These are phyloP conservation scores for Plectosphaerella sp. DNA, from an alignment of 2,329 filamentous ascomycete species.

Conservation along the genomic window DNA sequence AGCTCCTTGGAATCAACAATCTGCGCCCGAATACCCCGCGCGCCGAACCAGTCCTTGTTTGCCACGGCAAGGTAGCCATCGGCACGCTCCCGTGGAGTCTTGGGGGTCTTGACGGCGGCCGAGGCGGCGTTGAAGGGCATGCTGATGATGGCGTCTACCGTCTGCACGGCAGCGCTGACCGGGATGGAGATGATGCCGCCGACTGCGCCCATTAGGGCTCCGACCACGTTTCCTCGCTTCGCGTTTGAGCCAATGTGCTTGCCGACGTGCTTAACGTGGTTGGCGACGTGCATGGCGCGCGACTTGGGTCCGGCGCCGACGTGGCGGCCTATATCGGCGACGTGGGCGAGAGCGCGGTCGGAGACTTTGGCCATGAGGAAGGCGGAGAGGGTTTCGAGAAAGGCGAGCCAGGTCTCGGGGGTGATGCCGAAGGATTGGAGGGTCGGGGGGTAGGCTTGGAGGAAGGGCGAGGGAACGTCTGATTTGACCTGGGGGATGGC, in stretches of 20 bases:
- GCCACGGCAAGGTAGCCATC: conserved; percentile 34
- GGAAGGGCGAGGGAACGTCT: conserved; percentile 29
- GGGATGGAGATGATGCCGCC: conserved; percentile 34
- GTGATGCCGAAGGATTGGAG: conserved; percentile 34
- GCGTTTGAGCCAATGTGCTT: conserved; percentile 28
- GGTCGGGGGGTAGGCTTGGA: conserved; percentile 29
- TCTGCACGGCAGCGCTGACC: conserved; percentile 28
- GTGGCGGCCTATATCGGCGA: conserved; percentile 20
- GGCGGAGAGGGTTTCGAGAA: conserved; percentile 35
- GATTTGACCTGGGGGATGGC: conserved; percentile 34
- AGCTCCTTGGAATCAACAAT: conserved; percentile 26
- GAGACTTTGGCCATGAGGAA: conserved; percentile 41
- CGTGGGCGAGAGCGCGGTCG: conserved; percentile 36
- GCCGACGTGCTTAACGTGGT: conserved; percentile 31
- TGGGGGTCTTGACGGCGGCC: conserved; percentile 30
- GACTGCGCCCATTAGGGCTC: conserved; percentile 28
- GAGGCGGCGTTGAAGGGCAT: conserved; percentile 28
- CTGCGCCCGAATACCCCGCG: conserved; percentile 30
- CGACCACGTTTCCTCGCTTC: conserved; percentile 33
- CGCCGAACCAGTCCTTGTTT: conserved; percentile 37
- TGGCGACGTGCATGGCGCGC: conserved; percentile 28
- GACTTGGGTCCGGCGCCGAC: conserved; percentile 28
- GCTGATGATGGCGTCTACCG: conserved; percentile 24
- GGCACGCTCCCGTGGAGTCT: conserved; percentile 35
- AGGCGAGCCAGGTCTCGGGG: conserved; percentile 25